Base-by-base conservation (phyloP, 106 monocot genomes). In the Dendrobium huoshanense region DNA sequence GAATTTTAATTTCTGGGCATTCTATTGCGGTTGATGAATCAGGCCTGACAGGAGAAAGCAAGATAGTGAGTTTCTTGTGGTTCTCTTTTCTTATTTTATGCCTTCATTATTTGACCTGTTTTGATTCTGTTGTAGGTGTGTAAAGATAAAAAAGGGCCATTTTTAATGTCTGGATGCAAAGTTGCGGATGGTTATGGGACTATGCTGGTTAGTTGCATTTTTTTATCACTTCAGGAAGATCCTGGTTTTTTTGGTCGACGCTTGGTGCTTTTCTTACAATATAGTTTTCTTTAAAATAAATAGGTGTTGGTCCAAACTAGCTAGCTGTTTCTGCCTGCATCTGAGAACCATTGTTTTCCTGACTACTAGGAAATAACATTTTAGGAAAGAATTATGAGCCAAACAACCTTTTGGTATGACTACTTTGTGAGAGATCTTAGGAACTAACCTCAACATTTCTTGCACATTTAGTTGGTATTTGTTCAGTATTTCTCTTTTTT, bases 21-120 rank as follows among this genome's bases (percentile, higher is more conserved):
- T 96, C 96, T 68, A 86, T 96, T 79, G 68, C 89, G 0, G 83
- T 96, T 58, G 96, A 96, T 80, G 96, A 96, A 85, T 96, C 96
- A n/a, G 93, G 96, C 49, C 91, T 96, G 90, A 96, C 96, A 9
- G 96, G 96, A 61, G 96, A 96, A 75, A 93, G 89, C 88, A 92
- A 93, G 84, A 83, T 92, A 47, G 95, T 95, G 82, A 89, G 84
- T 81, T 77, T 56, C 56, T 37, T 29, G 25, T 16, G 72, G 2
- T 72, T 75, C 42, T 75, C 82, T 4, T 54, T 75, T 31, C 78
- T 77, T 73, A 48, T 0, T 65, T 15, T 24, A 25, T 10, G 33
- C 29, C 7, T 78, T 55, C 51, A 25, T 4, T 55, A 55, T 18
- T 29, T 78, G 5, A 41, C 75, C 40, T 25, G 24, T 13, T 72